Evolutionary conservation across 148 eudicot genomes (phyloP), one percentile per base, ranked within the genome.

Genomic region (Rhododendron griersonianum): DNA sequence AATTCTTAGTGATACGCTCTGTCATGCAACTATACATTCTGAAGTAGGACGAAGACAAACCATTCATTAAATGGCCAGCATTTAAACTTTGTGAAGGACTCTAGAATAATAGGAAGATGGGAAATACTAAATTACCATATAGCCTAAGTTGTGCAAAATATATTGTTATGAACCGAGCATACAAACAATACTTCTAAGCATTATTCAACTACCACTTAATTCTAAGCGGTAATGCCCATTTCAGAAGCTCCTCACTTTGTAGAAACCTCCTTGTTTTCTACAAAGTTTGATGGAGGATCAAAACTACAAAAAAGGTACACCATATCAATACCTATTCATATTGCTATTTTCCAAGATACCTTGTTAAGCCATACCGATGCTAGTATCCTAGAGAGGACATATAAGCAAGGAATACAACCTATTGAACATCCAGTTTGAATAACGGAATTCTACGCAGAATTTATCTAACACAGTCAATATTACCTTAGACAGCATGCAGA

Each of bases 401-500:
- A 18, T 75, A 75, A 75, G 47, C n/a, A 75, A 37, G 79, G 47
- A 75, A 37, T 16, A 75, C 47, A 75, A 37, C n/a, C 79, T 37
- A 75, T 7, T 35, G 23, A 35, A 48, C 23, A 47, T 45, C 41
- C 59, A 44, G 30, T 30, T 69, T 57, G 11, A 6, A 48, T 28
- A 16, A 11, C 33, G 5, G 15, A 78, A 76, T 8, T 19, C 80
- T 6, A 21, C 18, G 23, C 51, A 5, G 41, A 63, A 85, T 44
- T 15, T 78, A 15, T 25, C 25, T 8, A 65, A 18, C 4, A 45
- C 3, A 85, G 25, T 48, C 30, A 45, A 8, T 76, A 25, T 19
- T 87, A 93, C 95, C 95, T 88, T 88, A 39, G 95, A 90, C 83
- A 93, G 92, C 73, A 87, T 83, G 86, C 95, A 93, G 41, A 93